These are phyloP conservation scores for Penicillium decumbens DNA, from an alignment of 2,329 filamentous ascomycete genomes.

Conservation along the genomic window DNA sequence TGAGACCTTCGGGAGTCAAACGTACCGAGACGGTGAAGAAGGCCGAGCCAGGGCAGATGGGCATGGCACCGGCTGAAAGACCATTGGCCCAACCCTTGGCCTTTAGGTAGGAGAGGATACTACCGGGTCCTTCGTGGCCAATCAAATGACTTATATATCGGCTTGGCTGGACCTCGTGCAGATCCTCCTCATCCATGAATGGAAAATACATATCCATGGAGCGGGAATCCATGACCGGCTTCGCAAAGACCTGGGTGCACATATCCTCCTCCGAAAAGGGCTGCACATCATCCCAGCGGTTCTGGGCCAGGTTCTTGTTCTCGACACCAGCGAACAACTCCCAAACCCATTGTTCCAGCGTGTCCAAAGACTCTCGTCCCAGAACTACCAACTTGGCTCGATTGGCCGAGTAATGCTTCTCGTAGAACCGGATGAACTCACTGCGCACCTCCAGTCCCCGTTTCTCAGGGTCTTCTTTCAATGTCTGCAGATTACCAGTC, in stretches of 20 bases:
- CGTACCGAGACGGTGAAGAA: conserved; percentile 76
- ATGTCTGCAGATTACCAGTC: conserved; percentile 79
- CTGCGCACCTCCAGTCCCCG: conserved; percentile 78
- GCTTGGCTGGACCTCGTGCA: conserved; percentile 76
- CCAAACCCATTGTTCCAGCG: conserved; percentile 75
- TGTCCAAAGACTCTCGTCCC: conserved; percentile 74
- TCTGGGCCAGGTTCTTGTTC: conserved; percentile 71
- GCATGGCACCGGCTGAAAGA: conserved; percentile 69
- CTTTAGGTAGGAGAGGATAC: conserved; percentile 85
- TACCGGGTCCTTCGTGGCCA: conserved; percentile 87
- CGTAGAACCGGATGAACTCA: conserved; percentile 89
- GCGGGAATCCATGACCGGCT: conserved; percentile 84
- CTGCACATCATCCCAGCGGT: conserved; percentile 61
- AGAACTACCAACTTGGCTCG: conserved; percentile 87
- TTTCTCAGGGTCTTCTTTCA: conserved; percentile 76
- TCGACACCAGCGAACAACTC: conserved; percentile 76
- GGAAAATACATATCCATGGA: conserved; percentile 77
- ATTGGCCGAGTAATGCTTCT: conserved; percentile 86
- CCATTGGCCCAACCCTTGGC: conserved; percentile 84
- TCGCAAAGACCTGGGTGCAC: conserved; percentile 72
- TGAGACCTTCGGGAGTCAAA: conserved; percentile 77
- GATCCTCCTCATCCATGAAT: conserved; percentile 74
- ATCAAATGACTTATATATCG: conserved; percentile 85
- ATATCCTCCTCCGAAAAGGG: conserved; percentile 59
- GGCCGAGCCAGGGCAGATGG: conserved; percentile 73